Base-by-base conservation (phyloP, 2,329 filamentous ascomycete genomes). In the Pestalotiopsis sp. region DNA sequence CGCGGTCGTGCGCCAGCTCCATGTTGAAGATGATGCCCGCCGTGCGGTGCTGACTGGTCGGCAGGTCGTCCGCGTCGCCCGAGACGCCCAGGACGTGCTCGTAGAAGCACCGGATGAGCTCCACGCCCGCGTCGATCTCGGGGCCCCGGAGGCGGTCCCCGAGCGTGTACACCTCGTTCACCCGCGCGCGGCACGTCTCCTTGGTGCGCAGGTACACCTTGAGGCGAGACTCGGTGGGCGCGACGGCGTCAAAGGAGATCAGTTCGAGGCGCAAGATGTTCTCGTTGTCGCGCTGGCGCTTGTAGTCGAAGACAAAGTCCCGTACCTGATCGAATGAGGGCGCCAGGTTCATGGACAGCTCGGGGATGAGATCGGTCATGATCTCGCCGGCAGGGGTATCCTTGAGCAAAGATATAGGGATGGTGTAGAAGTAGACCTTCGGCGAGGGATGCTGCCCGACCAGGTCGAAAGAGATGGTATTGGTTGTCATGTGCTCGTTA, bases 11-110 rank as follows among this genome's bases (percentile, higher is more conserved):
- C 23, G 25, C 13, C 5, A 61, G 13, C 58, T 61, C 58, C 27
- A 61, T 31, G 58, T 61, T 61, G 58, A 61, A 61, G 17, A 61
- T 61, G 58, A 61, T 61, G 58, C 23, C 58, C 7, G 58, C 58
- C 23, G 58, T 61, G 17, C 58, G 58, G 20, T 61, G 58, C 20
- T 7, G 20, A 9, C 58, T 61, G 0, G 6, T 7, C 17, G 58
- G 58, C 17, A 61, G 36, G 14, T 61, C 58, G 25, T 61, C 14
- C 3, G 20, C 27, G 13, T 14, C 27, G 4, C 17, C 23, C 13
- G 23, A 13, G 6, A 39, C 25, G 20, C 6, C 58, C 27, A 61
- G 4, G 25, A 61, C 58, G 25, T 61, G 58, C 25, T 31, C n/a
- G 20, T 61, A 61, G 25, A 39, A 31, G 2, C 14, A 31, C 58